Conservation (phyloP, 2,329 filamentous ascomycete species). For the Clarireedia sp. region DNA sequence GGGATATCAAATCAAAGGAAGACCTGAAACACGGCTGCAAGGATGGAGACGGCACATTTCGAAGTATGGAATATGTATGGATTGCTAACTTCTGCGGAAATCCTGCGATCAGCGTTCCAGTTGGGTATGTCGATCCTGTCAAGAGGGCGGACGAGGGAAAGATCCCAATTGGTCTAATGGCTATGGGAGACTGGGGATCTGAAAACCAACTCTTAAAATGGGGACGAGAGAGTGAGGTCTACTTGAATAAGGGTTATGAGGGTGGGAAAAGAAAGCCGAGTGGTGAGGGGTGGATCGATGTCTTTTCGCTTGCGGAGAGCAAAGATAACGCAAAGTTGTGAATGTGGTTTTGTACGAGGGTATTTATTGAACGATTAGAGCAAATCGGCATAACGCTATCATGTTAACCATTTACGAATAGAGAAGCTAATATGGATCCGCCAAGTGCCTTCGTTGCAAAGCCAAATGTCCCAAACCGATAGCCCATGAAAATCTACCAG, state of each 20-base stretch:
- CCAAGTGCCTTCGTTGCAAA: too few relatives aligned
- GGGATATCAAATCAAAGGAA: conserved; percentile 50
- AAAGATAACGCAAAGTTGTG: background rate
- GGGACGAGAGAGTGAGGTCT: conserved; percentile 49
- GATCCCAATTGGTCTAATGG: conserved; percentile 54
- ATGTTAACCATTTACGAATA: background rate
- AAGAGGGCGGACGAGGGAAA: conserved; percentile 39
- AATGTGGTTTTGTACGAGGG: background rate
- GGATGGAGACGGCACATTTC: conserved; percentile 64
- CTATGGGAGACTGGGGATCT: conserved; percentile 57
- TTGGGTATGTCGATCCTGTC: conserved; percentile 52
- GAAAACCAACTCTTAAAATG: conserved; percentile 55
- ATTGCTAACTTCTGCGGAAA: conserved; percentile 75
- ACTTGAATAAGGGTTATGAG: conserved; percentile 40
- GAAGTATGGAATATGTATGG: conserved; percentile 80
- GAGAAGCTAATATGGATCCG: background rate
- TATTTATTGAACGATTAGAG: too few relatives aligned
- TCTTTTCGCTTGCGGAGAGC: conserved; percentile 36
- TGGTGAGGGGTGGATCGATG: conserved; percentile 47
- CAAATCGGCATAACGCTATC: too few relatives aligned
- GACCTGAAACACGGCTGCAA: conserved; percentile 62
- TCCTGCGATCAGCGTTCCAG: conserved; percentile 66
- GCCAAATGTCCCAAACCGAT: too few relatives aligned
- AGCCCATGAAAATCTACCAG: too few relatives aligned
- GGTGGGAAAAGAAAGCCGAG: conserved; percentile 44